Conservation (phyloP, 2,329 filamentous ascomycete genomes). For the Cladophialophora bantiana region DNA sequence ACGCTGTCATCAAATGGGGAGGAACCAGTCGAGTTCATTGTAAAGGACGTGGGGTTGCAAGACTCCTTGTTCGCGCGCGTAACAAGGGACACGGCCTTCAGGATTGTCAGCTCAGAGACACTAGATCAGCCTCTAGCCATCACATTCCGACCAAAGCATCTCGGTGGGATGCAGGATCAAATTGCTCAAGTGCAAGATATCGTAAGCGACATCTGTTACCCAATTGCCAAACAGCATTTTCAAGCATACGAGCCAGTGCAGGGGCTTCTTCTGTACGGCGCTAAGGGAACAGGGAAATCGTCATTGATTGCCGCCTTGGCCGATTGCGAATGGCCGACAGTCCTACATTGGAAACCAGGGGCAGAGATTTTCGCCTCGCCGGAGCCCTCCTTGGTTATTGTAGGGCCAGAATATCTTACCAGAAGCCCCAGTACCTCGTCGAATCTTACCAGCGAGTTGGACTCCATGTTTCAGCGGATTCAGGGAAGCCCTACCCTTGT, state of each 20-base stretch:
- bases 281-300: constrained; percentile 84
- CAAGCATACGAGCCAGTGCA: constrained; percentile 48
- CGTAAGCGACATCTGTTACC: constrained; percentile 26
- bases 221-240: constrained; percentile 23
- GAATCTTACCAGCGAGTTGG: constrained; percentile 50
- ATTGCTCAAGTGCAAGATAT: constrained; percentile 33
- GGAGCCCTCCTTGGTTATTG: constrained; percentile 35
- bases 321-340: constrained; percentile 72
- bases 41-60: constrained; percentile 26
- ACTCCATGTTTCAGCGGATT: constrained; percentile 47
- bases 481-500: constrained; percentile 69
- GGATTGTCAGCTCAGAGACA: constrained; percentile 10
- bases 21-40: constrained; percentile 45
- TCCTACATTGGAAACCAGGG: constrained; percentile 57
- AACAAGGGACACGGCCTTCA: constrained; percentile 28
- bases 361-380: constrained; percentile 57
- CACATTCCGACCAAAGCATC: constrained; percentile 25
- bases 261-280: constrained; percentile 78
- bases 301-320: constrained; percentile 73
- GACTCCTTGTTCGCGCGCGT: constrained; percentile 31
- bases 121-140: constrained; percentile 7
- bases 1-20: constrained; percentile 6
- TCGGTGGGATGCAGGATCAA: constrained; percentile 34
- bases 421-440: constrained; percentile 44
- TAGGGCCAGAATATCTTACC: constrained; percentile 25